These are phyloP conservation scores for Colletotrichum eremochloae DNA, from an alignment of 2,329 filamentous ascomycete species.

Conservation along the genomic window DNA sequence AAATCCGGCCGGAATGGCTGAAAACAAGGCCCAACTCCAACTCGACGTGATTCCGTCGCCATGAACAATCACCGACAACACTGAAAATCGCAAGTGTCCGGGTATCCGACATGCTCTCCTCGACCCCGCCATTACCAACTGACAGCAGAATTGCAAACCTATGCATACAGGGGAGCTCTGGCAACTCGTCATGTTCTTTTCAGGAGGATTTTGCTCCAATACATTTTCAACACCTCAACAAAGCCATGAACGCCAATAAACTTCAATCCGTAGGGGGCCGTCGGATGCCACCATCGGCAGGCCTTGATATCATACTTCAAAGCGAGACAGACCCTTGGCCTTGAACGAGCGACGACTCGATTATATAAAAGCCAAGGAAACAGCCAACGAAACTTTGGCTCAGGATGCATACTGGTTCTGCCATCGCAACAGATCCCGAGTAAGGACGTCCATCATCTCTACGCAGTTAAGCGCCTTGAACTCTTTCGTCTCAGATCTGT, in stretches of 20 bases:
- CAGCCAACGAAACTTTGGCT: constrained; percentile 53
- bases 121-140: constrained; percentile 14
- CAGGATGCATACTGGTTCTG: constrained; percentile 75
- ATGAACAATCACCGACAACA: background rate
- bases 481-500: constrained; percentile 56
- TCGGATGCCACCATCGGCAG: constrained; percentile 22
- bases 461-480: constrained; percentile 84
- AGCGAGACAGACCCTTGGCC: constrained; percentile 18
- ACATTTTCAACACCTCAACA: constrained; percentile 18
- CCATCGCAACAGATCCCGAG: constrained; percentile 85
- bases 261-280: constrained; percentile 16
- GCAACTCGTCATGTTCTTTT: constrained; percentile 15
- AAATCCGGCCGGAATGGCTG: background rate
- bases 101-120: constrained; percentile 18
- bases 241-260: constrained; percentile 29
- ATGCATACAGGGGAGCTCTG: constrained; percentile 17
- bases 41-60: background rate
- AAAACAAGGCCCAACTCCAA: constrained; percentile 11
- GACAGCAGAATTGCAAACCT: constrained; percentile 24
- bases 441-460: constrained; percentile 93
- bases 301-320: constrained; percentile 38
- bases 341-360: constrained; percentile 15
- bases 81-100: constrained; percentile 16
- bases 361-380: constrained; percentile 61
- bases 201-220: constrained; percentile 15